Conservation (phyloP, 805 yeast species). For the Maudiozyma pseudohumilis region DNA sequence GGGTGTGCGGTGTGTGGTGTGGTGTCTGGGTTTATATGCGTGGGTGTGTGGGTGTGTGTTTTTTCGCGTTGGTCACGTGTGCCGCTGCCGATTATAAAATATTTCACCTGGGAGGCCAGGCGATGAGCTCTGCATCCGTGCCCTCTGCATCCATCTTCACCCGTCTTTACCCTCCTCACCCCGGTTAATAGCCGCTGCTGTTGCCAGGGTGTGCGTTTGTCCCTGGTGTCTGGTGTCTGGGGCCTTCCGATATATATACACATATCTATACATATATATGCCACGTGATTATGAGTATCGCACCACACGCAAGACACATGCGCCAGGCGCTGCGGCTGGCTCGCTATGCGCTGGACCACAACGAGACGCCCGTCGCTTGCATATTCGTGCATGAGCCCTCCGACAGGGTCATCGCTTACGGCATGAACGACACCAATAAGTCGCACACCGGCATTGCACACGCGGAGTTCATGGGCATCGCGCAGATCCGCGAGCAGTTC, state of each 20-base stretch:
- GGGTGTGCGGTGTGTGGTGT: too few species aligned
- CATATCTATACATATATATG: not conserved
- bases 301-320: constrained; percentile 34
- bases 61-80: too few species aligned
- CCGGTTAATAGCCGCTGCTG: not conserved
- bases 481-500: constrained; percentile 33
- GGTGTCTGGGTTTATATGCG: too few species aligned
- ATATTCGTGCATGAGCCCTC: constrained; percentile 43
- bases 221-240: not conserved
- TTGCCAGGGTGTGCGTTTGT: not conserved
- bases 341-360: constrained; percentile 48
- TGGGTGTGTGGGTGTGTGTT: too few species aligned
- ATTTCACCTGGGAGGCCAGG: too few species aligned
- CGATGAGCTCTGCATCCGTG: too few species aligned
- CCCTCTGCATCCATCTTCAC: not conserved
- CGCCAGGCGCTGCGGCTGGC: constrained; percentile 46
- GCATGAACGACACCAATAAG: constrained; percentile 79
- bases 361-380: constrained; percentile 83
- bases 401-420: constrained; percentile 52
- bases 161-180: not conserved
- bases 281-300: not conserved
- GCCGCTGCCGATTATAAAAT: too few species aligned
- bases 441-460: constrained; percentile 83
- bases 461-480: constrained; percentile 84
- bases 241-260: too few species aligned